Evolutionary conservation across 2,329 filamentous ascomycete species (phyloP), one percentile per base, ranked within the genome.

Genomic region (Verticillium nonalfalfae): DNA sequence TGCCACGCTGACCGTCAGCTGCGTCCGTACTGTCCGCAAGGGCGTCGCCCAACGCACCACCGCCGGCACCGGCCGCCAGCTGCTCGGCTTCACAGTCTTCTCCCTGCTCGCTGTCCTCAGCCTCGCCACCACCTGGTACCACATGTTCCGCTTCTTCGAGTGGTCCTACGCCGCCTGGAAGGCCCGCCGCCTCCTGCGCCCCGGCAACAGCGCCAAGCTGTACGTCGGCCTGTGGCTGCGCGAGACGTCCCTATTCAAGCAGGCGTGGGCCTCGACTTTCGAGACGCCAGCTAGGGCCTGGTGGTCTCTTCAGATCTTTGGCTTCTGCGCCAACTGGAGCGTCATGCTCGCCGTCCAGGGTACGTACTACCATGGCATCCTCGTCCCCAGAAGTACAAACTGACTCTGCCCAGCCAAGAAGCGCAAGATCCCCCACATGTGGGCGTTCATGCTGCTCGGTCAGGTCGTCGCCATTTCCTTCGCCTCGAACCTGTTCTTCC

Each of bases 261-360:
- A 69, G 64, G 69, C 69, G 0, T 71, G 68, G 70, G 67, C 62
- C 4, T 66, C 68, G 11, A 67, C 66, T 6, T 58, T 70, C 3
- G 66, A 68, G 55, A 68, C 64, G 14, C 61, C 62, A 0, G 59
- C 66, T 6, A 62, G 69, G 18, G 62, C 65, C 4, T 71, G 67
- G 68, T 71, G 69, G 69, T 67, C 68, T 14, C 58, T 67, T 57
- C 69, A 71, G 58, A 70, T 71, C 21, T 70, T 70, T 54, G 66
- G 67, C 1, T 71, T 70, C 45, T 68, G 67, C 35, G 68, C 67
- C 14, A 61, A 63, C 21, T 71, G 69, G 69, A 71, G 68, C 56
- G 64, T 69, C 3, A 61, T 69, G 61, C 66, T 70, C 38, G 69
- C 65, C 10, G 64, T 64, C 4, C 65, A 70, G 59, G 62, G 69